Evolutionary conservation across 768 basidiomycete genomes (phyloP).

Genomic region (Cyathus striatus): DNA sequence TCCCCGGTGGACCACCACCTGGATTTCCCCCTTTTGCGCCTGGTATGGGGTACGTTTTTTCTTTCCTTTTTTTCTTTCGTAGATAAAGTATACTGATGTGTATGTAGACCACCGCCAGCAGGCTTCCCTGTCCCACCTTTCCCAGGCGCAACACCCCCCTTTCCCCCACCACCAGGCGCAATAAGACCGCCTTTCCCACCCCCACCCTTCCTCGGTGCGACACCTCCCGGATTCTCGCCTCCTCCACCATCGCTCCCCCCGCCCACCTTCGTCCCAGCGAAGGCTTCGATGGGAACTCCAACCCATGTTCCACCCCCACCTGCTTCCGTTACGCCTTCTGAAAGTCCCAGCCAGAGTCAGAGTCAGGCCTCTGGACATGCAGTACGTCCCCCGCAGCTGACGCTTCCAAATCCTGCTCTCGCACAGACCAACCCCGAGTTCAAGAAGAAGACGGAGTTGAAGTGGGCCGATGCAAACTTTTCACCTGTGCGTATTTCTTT

Average conservation of each 20-base stretch:
- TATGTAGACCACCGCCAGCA: slow-evolving; percentile 41
- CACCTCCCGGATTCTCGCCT: slow-evolving; percentile 14
- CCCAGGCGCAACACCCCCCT: slow-evolving; percentile 24
- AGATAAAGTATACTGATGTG: neutral
- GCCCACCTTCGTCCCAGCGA: slow-evolving; percentile 13
- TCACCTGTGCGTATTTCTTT: slow-evolving; percentile 51
- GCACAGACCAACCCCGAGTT: slow-evolving; percentile 67
- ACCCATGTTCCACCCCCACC: neutral
- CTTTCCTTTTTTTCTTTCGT: slow-evolving; percentile 8
- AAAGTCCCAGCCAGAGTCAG: slow-evolving; percentile 10
- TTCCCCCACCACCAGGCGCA: slow-evolving; percentile 21
- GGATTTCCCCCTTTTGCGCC: slow-evolving; percentile 30
- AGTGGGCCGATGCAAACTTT: slow-evolving; percentile 75
- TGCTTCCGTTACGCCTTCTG: neutral
- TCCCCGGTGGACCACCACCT: slow-evolving; percentile 47
- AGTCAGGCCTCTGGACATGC: too few relatives aligned
- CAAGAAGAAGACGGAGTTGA: slow-evolving; percentile 72
- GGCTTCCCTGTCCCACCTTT: slow-evolving; percentile 35
- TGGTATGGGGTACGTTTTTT: slow-evolving; percentile 7
- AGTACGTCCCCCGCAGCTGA: slow-evolving; percentile 24
- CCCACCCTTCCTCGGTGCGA: slow-evolving; percentile 1
- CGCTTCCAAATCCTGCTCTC: slow-evolving; percentile 51
- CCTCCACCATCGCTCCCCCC: slow-evolving; percentile 13
- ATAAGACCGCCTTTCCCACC: neutral
- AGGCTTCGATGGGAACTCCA: neutral